Conservation (phyloP, 2,329 filamentous ascomycete species). For the Amauroascus verrucosus region DNA sequence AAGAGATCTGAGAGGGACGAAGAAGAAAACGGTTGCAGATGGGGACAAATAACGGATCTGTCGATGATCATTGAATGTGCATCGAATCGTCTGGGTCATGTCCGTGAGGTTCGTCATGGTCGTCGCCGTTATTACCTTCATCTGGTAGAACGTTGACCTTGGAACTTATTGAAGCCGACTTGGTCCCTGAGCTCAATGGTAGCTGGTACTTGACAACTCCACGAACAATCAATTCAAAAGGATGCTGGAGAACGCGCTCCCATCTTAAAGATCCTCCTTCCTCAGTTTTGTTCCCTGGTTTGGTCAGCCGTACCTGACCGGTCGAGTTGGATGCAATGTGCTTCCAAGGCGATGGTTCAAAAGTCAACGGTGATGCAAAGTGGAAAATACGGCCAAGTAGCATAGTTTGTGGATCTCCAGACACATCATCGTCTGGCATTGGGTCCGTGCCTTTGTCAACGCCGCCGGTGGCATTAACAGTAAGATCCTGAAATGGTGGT, state of each 20-base stretch:
- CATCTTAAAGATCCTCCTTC: conserved; percentile 72
- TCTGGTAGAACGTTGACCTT: conserved; percentile 33
- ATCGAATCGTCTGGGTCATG: conserved; percentile 8
- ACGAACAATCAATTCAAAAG: conserved; percentile 86
- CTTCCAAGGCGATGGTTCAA: conserved; percentile 82
- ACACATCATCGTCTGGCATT: conserved; percentile 44
- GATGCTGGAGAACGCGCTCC: conserved; percentile 81
- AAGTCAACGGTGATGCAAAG: conserved; percentile 79
- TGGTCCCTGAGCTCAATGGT: conserved; percentile 46
- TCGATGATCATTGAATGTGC: background rate
- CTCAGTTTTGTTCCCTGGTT: conserved; percentile 81
- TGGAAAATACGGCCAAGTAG: conserved; percentile 77
- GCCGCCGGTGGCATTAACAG: conserved; percentile 22
- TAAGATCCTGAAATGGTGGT: background rate
- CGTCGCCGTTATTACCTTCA: conserved; percentile 20
- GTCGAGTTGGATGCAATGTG: conserved; percentile 60
- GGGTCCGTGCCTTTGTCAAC: conserved; percentile 52
- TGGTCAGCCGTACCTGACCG: conserved; percentile 69
- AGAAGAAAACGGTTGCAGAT: background rate
- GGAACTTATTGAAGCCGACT: conserved; percentile 41
- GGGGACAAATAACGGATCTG: background rate
- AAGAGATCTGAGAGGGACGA: background rate
- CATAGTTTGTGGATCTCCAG: conserved; percentile 65
- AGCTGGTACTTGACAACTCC: conserved; percentile 77
- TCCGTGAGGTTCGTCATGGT: conserved; percentile 18